Conservation (phyloP, 768 basidiomycete genomes). For the Rhizopogon vinicolor region DNA sequence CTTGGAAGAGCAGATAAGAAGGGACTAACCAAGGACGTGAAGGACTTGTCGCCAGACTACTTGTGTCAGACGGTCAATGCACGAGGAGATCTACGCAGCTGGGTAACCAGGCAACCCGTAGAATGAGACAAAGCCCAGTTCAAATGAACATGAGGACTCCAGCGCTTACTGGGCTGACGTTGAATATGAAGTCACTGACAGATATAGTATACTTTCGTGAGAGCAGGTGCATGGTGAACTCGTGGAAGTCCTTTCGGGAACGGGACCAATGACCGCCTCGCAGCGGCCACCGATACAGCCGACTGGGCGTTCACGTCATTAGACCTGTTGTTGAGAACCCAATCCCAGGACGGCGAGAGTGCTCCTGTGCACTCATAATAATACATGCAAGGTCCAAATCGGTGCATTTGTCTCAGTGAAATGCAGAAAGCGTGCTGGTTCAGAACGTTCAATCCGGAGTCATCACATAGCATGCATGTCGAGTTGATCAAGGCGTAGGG, state of each 20-base stretch:
- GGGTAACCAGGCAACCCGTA: too few relatives aligned
- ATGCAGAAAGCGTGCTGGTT: not conserved
- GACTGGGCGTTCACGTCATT: not conserved
- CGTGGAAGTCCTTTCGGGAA: not conserved
- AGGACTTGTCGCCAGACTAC: not conserved
- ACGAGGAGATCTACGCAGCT: not conserved
- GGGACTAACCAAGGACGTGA: not conserved
- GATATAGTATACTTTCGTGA: not conserved
- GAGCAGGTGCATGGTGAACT: not conserved
- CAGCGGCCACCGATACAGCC: not conserved
- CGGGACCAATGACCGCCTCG: not conserved
- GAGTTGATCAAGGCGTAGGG: conserved; percentile 29
- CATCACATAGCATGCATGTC: conserved; percentile 28
- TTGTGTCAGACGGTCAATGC: not conserved
- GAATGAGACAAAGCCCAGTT: not conserved
- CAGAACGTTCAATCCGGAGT: not conserved
- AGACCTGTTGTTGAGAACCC: too few relatives aligned
- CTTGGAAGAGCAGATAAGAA: not conserved
- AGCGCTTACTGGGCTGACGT: not conserved
- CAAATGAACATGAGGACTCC: not conserved
- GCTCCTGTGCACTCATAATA: not conserved
- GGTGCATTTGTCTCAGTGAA: not conserved
- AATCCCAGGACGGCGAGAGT: not conserved
- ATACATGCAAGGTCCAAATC: not conserved
- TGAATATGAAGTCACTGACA: not conserved